These are phyloP conservation scores for Prinsepia uniflora DNA, from an alignment of 306 rosid species.

Conservation along the genomic window DNA sequence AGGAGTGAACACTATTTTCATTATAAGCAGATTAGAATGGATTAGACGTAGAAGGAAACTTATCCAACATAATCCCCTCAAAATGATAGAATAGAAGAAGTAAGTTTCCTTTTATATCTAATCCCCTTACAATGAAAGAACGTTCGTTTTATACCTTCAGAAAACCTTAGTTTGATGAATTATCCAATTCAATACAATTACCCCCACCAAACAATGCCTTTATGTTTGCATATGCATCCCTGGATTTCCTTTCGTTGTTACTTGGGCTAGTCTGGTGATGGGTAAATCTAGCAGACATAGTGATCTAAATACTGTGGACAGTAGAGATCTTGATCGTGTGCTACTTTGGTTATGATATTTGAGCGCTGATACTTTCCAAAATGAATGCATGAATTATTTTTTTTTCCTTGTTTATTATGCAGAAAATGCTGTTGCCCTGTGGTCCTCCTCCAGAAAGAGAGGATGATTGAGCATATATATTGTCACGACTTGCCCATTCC, in stretches of 20 bases:
- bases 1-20: no score
- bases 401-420: constrained; percentile 8
- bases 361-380: not conserved
- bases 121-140: no score
- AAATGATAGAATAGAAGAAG: no score
- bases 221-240: no score
- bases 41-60: no score
- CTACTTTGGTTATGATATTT: not conserved
- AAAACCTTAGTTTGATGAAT: no score
- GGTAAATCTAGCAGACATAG: not conserved
- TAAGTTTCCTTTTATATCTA: no score
- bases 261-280: not conserved
- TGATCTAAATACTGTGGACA: not conserved
- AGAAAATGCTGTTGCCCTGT: constrained; percentile 97
- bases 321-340: not conserved
- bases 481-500: not conserved
- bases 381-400: not conserved
- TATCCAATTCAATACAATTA: no score
- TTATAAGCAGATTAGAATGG: no score
- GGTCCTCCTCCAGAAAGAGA: constrained; percentile 94
- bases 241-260: not conserved
- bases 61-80: no score
- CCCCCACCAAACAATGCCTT: no score
- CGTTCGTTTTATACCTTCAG: no score
- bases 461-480: constrained; percentile 47